Base-by-base conservation (phyloP, 2,329 filamentous ascomycete species). In the Fusarium sp. region DNA sequence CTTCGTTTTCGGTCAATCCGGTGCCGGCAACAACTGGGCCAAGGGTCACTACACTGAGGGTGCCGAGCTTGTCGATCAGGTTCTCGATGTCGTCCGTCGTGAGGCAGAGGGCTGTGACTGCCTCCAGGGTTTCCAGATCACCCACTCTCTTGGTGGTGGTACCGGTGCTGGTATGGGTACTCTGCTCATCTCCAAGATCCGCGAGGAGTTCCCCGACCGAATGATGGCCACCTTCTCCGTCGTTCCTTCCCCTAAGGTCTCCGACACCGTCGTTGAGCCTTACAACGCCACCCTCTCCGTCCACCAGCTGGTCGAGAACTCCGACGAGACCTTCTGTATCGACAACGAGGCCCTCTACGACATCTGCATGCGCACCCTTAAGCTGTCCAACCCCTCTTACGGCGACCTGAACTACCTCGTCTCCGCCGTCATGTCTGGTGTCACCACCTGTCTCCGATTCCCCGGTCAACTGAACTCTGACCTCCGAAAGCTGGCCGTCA, bases 211-310 rank as follows among this genome's bases (percentile, higher is more conserved):
- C 88, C 96, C 96, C 81, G 96, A 99, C 89, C 94, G 96, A 81
- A 99, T 99, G 96, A 99, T 98, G 96, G 94, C 96, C 76, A 99
- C 96, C 74, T 99, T 98, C 91, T 98, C 96, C 77, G 96, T 99
- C 79, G 92, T 98, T 69, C 96, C 96, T 79, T 98, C 96, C 47
- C 96, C 96, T 82, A 99, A 98, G 92, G 96, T 99, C 79, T 99
- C 96, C 69, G 96, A 99, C 84, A 99, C 96, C 80, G 96, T 99
- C 78, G 96, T 99, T 78, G 96, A 99, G 89, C 96, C 96, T 76
- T 99, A 99, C 91, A 99, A 99, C 87, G 96, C 96, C 80, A 99
- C 96, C 68, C 93, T 99, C 78, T 99, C 96, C 78, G 89, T 99
- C 76, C 96, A 99, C 87, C 96, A 99, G 89, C 89, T 99, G 76